Percentiles rank a stretch among this genome's conserved stretches.
phyloP scores from a whole-genome alignment of 208 protist species.

The Trypanosoma mega region DNA sequence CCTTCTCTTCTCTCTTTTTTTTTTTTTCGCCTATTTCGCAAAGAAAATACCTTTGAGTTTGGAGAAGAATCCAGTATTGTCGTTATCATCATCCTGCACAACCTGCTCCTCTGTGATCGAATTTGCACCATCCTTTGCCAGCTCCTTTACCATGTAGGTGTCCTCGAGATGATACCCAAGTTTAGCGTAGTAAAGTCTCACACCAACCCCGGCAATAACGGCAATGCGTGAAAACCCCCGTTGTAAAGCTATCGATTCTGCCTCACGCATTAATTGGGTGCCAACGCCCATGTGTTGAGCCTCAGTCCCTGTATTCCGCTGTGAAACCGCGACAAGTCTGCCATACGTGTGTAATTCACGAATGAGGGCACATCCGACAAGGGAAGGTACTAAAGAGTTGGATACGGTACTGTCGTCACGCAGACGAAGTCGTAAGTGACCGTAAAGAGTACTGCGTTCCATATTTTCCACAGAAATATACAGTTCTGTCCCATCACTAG shows the following conservation, averaged over 20 bases:
- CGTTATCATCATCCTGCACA: conserved; percentile 80
- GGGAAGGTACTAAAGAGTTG: conserved; percentile 81
- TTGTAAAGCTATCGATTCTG: conserved; percentile 94
- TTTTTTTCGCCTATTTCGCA: too few relatives aligned
- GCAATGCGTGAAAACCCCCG: conserved; percentile 90
- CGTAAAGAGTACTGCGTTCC: conserved; percentile 82
- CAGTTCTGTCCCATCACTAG: conserved; percentile 79
- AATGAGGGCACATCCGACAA: conserved; percentile 93
- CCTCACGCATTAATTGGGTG: conserved; percentile 97
- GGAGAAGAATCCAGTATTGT: conserved; percentile 51
- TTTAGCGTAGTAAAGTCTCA: conserved; percentile 98
- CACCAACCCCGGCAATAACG: conserved; percentile 98
- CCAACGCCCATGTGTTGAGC: conserved; percentile 98
- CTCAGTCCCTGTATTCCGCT: conserved; percentile 84
- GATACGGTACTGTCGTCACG: conserved; percentile 51
- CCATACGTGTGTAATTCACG: conserved; percentile 99
- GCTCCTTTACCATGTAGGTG: conserved; percentile 86
- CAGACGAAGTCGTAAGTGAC: conserved; percentile 83
- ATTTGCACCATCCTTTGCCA: conserved; percentile 33
- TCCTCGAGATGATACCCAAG: conserved; percentile 94
- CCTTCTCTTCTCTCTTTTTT: too few relatives aligned
- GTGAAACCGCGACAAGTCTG: conserved; percentile 66
- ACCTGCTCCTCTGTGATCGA: conserved; percentile 77
- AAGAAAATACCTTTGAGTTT: conserved; percentile 62
- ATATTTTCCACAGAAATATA: conserved; percentile 87